These are phyloP conservation scores for Apophysomyces ossiformis DNA, from an alignment of 371 early-diverging fungal genomes.

Conservation along the genomic window DNA sequence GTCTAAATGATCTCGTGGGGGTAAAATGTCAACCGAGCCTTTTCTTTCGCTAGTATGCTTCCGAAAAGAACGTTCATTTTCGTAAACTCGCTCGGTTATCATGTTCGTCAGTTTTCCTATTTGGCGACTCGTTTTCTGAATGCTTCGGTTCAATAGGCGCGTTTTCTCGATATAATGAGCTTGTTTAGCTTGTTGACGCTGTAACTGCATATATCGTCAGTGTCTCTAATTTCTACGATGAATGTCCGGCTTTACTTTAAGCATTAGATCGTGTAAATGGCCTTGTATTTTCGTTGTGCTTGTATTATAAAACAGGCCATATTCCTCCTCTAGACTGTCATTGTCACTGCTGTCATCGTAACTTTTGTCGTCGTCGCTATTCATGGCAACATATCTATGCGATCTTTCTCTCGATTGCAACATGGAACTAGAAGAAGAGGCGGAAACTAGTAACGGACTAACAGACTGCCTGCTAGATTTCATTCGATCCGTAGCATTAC, in stretches of 20 bases:
- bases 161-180: slow-evolving; percentile 26
- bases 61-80: not conserved
- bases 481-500: no score
- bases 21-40: no score
- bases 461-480: no score
- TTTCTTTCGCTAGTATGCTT: not conserved
- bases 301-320: not conserved
- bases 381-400: not conserved
- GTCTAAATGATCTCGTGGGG: not conserved
- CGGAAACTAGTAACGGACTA: not conserved
- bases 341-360: not conserved
- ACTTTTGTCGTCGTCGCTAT: slow-evolving; percentile 6
- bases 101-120: not conserved
- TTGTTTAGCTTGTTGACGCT: slow-evolving; percentile 21
- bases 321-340: slow-evolving; percentile 11
- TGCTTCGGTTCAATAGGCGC: slow-evolving; percentile 14
- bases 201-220: slow-evolving; percentile 13
- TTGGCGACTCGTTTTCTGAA: slow-evolving; percentile 16
- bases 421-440: not conserved
- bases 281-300: not conserved
- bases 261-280: slow-evolving; percentile 21
- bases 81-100: not conserved
- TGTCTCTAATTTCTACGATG: not conserved
- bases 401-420: not conserved
- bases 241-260: slow-evolving; percentile 7